phyloP scores from a whole-genome alignment of 768 basidiomycete species.

The Russula sp. region DNA sequence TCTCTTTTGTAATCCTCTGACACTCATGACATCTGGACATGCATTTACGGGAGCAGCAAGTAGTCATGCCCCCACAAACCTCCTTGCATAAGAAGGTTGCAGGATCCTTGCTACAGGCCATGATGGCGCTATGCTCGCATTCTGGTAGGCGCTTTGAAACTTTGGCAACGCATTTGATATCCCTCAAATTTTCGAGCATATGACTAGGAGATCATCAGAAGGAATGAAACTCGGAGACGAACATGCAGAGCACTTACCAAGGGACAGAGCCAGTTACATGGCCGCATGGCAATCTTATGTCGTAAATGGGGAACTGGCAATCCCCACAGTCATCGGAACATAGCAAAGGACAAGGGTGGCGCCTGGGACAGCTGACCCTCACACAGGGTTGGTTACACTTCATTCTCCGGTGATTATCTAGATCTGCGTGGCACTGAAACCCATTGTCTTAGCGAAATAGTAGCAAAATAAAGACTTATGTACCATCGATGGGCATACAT shows the following conservation, averaged over 20 bases:
- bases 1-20: slow-evolving; percentile 28
- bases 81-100: slow-evolving; percentile 30
- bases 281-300: slow-evolving; percentile 35
- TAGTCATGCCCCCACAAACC: slow-evolving; percentile 32
- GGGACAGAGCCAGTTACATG: slow-evolving; percentile 30
- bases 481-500: slow-evolving; percentile 36
- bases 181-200: slow-evolving; percentile 30
- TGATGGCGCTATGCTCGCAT: slow-evolving; percentile 36
- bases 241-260: slow-evolving; percentile 32
- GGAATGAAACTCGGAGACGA: neutral
- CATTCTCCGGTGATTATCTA: slow-evolving; percentile 30
- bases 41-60: slow-evolving; percentile 38
- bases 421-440: slow-evolving; percentile 32
- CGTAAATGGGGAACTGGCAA: slow-evolving; percentile 33
- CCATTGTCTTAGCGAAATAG: neutral
- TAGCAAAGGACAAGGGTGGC: slow-evolving; percentile 33
- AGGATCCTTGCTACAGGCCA: slow-evolving; percentile 31
- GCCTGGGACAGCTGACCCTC: slow-evolving; percentile 29
- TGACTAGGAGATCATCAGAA: slow-evolving; percentile 30
- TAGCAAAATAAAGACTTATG: neutral
- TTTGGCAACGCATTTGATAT: slow-evolving; percentile 32
- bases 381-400: slow-evolving; percentile 33
- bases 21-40: slow-evolving; percentile 36
- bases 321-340: slow-evolving; percentile 36
- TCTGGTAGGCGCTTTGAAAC: slow-evolving; percentile 34